phyloP scores from a whole-genome alignment of 2,329 filamentous ascomycete genomes.

The Chaetomiaceae sp. region DNA sequence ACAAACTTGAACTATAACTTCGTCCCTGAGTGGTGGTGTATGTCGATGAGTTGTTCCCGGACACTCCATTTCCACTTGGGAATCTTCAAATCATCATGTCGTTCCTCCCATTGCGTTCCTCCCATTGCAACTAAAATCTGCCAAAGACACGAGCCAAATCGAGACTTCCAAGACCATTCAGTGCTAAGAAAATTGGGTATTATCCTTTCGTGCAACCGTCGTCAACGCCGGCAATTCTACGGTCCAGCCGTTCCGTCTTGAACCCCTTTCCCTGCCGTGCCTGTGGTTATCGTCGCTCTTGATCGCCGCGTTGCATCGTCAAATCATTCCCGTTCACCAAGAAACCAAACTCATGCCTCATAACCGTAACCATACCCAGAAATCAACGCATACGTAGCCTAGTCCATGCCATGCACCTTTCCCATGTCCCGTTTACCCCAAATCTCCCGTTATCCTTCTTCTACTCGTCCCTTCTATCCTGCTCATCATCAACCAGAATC shows the following conservation, averaged over 20 bases:
- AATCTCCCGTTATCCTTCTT: background rate
- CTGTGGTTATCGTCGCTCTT: background rate
- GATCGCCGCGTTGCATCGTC: background rate
- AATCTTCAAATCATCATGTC: too few relatives aligned
- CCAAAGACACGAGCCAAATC: too few relatives aligned
- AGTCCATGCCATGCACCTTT: constrained; percentile 1
- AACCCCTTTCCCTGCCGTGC: background rate
- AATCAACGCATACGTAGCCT: background rate
- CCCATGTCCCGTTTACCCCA: background rate
- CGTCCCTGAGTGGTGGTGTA: too few relatives aligned
- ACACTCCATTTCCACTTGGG: too few relatives aligned
- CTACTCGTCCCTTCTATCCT: constrained; percentile 41
- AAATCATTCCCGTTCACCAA: background rate
- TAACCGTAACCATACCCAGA: background rate
- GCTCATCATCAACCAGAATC: constrained; percentile 57
- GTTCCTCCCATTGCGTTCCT: too few relatives aligned
- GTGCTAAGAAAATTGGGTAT: constrained; percentile 1
- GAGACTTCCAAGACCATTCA: too few relatives aligned
- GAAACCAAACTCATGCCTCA: too few relatives aligned
- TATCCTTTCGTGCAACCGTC: background rate
- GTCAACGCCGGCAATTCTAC: background rate
- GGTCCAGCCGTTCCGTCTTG: background rate
- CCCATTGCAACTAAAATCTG: too few relatives aligned
- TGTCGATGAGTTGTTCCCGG: too few relatives aligned
- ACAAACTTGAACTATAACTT: background rate